Base-by-base conservation (phyloP, 345 rosid species). In the Cochlearia excelsa region DNA sequence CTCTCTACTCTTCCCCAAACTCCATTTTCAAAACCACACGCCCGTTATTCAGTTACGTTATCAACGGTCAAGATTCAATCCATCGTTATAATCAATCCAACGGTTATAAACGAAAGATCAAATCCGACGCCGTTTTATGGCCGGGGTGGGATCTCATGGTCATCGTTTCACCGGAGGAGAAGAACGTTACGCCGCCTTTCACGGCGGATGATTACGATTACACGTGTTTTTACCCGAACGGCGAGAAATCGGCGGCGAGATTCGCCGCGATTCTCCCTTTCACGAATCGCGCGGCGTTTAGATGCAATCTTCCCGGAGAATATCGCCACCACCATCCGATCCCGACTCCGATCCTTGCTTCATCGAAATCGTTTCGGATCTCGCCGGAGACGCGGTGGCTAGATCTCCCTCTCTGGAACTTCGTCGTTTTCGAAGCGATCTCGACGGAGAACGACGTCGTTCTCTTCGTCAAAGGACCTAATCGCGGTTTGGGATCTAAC, bases 61-160 rank as follows among this genome's bases (percentile, higher is more conserved):
- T 64, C 39, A 50, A 10, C 51, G 68, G 63, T 40, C 49, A 60
- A 2, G 65, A 46, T 10, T 33, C 58, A 1, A 66, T 35, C 33
- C 61, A 43, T 10, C 39, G 23, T 16, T 16, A 16, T 33, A 33
- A 28, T 6, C 62, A 7, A 31, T 70, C 59, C 60, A 7, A 45
- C 70, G 29, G 3, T 51, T 63, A 67, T 26, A 16, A 16, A 16
- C 60, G 78, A 4, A 51, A 72, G 6, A 47, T 48, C 51, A 59
- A 47, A 11, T 56, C 88, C 4, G 80, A 71, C 5, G 75, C 88
- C 4, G 54, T 92, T 65, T 79, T 92, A 7, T 63, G 88, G 42
- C 88, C 95, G 0, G 86, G 67, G 29, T 92, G 98, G 96, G 87
- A 83, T 69, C 80, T 86, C 34, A 74, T 88, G 16, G 67, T 82